Base-by-base conservation (phyloP, 1,284 basidiomycete species). In the Porogramme epimiltina region DNA sequence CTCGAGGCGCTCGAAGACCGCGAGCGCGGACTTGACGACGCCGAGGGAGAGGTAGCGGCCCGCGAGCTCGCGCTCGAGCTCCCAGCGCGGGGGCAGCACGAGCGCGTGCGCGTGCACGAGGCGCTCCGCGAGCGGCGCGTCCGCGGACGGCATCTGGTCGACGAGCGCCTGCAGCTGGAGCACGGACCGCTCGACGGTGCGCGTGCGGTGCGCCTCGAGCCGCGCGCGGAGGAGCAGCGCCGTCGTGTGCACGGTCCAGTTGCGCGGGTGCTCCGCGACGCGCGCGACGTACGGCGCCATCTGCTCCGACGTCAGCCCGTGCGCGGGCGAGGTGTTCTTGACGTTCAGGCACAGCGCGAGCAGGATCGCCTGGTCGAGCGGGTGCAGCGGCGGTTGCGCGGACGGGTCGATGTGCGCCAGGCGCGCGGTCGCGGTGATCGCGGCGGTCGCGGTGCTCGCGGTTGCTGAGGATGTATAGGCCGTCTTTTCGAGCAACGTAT, bases 181-280 rank as follows among this genome's bases (percentile, higher is more conserved):
- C 1, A 88, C 84, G 0, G 92, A 84, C 18, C 95, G 84, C 68
- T 98, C 95, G 61, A 95, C 89, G 4, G 95, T 97, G 24, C 95
- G 85, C 0, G 91, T 92, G 24, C 95, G 82, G 31, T 81, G 76
- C 0, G 93, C 80, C 71, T 98, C 95, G 45, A 96, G 85, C 9
- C 95, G 84, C 10, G 94, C 89, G 28, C 95, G 89, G 20, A 97
- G 82, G 46, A 98, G 81, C 38, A 97, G 85, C 13, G 93, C 93
- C 82, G 95, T 95, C 24, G 94, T 95, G 73, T 97, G 93, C 23
- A 97, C 78, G 10, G 92, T 90, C 95, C 95, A 98, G 69, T 97
- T 97, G 43, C 80, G 76, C 0, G 93, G 92, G 65, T 96, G 91
- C 1, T 85, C 77, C 56, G 97, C 80, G 24, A 96, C 92, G 23